phyloP scores from a whole-genome alignment of 768 basidiomycete species.

The Cantharellus cinnabarinus region DNA sequence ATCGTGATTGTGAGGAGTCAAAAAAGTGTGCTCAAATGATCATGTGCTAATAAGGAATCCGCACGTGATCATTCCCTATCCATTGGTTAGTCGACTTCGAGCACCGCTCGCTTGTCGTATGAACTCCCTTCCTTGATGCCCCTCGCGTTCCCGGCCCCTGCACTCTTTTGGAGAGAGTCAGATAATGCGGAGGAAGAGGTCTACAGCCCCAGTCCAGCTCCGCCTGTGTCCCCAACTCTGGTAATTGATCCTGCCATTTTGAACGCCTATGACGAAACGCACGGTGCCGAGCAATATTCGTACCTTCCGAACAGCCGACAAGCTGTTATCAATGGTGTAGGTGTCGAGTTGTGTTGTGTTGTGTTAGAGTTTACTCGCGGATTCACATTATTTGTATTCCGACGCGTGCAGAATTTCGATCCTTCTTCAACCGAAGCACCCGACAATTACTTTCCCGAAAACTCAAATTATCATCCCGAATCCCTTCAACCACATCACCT shows the following conservation, averaged over 20 bases:
- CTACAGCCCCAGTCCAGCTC: neutral
- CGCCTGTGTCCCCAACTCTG: neutral
- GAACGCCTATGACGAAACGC: conserved; percentile 13
- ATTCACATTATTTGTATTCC: too few species aligned
- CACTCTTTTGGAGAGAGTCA: neutral
- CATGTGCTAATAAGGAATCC: too few species aligned
- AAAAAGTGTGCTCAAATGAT: neutral
- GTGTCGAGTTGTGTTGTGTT: conserved; percentile 7
- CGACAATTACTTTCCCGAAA: too few species aligned
- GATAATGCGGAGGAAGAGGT: neutral
- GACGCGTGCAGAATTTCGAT: too few species aligned
- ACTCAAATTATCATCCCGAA: neutral
- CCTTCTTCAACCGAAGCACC: too few species aligned
- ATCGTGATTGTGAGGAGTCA: neutral
- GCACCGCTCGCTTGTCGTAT: too few species aligned
- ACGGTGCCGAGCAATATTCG: conserved; percentile 10
- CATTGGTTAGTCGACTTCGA: too few species aligned
- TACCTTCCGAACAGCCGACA: neutral
- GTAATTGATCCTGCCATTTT: conserved; percentile 35
- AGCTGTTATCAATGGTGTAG: neutral
- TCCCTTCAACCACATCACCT: neutral
- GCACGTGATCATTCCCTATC: too few species aligned
- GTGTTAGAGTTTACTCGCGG: neutral
- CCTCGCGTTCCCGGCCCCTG: neutral
- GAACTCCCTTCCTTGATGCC: neutral